phyloP scores from a whole-genome alignment of 108 stramenopile genomes.

The Fragilariopsis cylindrus region DNA sequence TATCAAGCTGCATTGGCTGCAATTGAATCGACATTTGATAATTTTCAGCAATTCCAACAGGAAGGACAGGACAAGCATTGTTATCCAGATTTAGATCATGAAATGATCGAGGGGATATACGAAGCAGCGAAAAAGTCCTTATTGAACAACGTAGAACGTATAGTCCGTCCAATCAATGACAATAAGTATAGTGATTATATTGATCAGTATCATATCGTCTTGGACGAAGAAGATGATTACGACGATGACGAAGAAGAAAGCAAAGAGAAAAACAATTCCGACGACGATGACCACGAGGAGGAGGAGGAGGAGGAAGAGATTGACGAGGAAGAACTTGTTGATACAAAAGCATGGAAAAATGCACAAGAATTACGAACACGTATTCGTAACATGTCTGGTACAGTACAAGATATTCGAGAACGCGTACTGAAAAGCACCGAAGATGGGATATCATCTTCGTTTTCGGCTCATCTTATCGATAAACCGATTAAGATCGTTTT shows the following conservation, averaged over 20 bases:
- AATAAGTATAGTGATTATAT: conserved; percentile 26
- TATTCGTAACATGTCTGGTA: conserved; percentile 16
- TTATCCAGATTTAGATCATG: conserved; percentile 9
- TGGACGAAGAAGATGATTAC: conserved; percentile 18
- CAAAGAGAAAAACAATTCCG: neutral
- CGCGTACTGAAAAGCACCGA: conserved; percentile 19
- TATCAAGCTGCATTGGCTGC: conserved; percentile 25
- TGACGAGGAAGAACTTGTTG: conserved; percentile 33
- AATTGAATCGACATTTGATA: conserved; percentile 16
- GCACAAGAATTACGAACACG: conserved; percentile 21
- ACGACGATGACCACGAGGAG: neutral
- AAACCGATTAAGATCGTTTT: neutral
- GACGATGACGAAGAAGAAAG: conserved; percentile 12
- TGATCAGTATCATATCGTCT: conserved; percentile 25
- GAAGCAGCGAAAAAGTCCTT: conserved; percentile 21
- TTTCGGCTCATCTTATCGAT: conserved; percentile 3
- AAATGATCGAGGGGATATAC: conserved; percentile 9
- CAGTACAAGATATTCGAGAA: conserved; percentile 24
- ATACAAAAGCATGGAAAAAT: conserved; percentile 22
- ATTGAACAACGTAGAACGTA: conserved; percentile 16
- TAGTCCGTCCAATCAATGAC: conserved; percentile 27
- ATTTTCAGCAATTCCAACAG: conserved; percentile 7
- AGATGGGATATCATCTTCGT: conserved; percentile 1
- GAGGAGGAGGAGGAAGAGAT: conserved; percentile 16
- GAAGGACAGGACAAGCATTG: neutral